These are phyloP conservation scores for Echeveria elegans DNA, from an alignment of 164 flowering plant genomes.

Conservation along the genomic window DNA sequence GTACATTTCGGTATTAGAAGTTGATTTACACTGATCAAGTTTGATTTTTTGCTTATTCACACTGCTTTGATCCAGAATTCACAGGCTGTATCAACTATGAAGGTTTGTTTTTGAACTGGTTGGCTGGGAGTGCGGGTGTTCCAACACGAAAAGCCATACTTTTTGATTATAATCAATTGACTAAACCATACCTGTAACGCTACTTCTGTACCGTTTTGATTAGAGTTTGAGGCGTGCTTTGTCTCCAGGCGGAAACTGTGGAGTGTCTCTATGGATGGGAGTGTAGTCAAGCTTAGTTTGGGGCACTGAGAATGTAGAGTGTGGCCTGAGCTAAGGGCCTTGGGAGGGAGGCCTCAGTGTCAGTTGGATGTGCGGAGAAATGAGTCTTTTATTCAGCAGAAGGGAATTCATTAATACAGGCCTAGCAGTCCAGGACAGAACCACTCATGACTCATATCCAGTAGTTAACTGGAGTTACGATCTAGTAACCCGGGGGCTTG, in stretches of 20 bases:
- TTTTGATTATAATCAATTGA: too few relatives aligned
- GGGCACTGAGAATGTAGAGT: too few relatives aligned
- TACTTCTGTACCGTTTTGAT: background rate
- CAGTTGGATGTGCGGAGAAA: background rate
- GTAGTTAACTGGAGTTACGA: too few relatives aligned
- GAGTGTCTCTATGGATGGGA: background rate
- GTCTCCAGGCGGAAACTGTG: background rate
- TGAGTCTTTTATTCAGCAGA: slow-evolving; percentile 3
- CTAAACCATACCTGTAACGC: background rate
- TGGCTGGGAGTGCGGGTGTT: background rate
- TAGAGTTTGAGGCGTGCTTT: background rate
- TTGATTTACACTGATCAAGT: too few relatives aligned
- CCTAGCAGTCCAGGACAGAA: background rate
- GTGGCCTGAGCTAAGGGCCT: background rate
- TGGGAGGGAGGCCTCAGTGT: background rate
- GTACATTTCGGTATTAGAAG: background rate
- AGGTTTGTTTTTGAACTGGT: background rate
- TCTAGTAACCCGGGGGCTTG: slow-evolving; percentile 27
- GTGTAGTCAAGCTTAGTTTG: background rate
- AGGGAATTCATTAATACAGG: background rate
- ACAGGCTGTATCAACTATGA: background rate
- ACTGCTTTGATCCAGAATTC: background rate
- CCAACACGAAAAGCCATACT: background rate
- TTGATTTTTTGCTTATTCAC: too few relatives aligned
- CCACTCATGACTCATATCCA: background rate